Base-by-base conservation (phyloP, 2,329 filamentous ascomycete species). In the Colletotrichum sp. region DNA sequence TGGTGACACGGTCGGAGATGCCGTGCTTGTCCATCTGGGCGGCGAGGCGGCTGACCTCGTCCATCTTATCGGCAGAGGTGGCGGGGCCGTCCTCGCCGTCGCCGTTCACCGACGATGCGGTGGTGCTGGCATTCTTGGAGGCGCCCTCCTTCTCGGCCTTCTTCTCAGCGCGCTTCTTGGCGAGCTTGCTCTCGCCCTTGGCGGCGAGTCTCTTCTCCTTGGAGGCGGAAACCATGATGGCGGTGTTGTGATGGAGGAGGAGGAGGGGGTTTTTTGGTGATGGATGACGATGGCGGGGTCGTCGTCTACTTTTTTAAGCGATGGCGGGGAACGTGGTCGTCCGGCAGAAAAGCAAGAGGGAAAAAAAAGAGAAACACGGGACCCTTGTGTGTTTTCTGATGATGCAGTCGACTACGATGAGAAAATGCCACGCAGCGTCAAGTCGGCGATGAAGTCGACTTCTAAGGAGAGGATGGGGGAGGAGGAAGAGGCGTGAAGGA, bases 11-110 rank as follows among this genome's bases (percentile, higher is more conserved):
- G 87, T 99, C 97, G 16, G 97, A 99, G 79, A 99, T 91, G 83
- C 97, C 97, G 84, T 98, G 92, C 88, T 98, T 95, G 88, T 99
- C 97, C 91, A 98, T 94, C 89, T 99, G 98, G 71, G 96, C 90
- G 60, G 95, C 93, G 80, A 99, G 91, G 84, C 96, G 96, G 89
- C 96, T 94, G 79, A 98, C 93, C 83, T 94, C 94, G 80, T 94
- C 93, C 85, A 93, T 87, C 89, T 96, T 95, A 80, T 93, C 92
- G 81, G 89, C 91, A 76, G 92, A 90, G 79, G 93, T 95, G 76
- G 93, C 94, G 78, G 93, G 91, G 81, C 91, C 93, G 78, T 94
- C 93, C 78, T 94, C 93, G n/a, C n/a, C 43, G 80, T 96, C 94
- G 81, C 93, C 94, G 82, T 93, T 92, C 70, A 92, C 91, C 13